These are phyloP conservation scores for Orbilia javanica DNA, from an alignment of 2,329 filamentous ascomycete species.

Conservation along the genomic window DNA sequence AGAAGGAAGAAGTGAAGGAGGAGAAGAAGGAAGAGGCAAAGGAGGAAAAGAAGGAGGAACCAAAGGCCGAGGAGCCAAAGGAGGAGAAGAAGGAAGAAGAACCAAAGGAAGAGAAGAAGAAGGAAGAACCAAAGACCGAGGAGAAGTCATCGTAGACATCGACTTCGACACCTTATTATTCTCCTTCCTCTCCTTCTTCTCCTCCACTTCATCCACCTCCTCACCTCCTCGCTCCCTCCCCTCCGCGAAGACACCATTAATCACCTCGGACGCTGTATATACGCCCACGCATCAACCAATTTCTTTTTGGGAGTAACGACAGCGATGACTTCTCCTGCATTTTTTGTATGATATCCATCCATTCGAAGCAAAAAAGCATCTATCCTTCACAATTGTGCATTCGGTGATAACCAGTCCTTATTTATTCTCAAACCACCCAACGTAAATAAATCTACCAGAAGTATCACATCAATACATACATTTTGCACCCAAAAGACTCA, in stretches of 20 bases:
- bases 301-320: neutral
- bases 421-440: no score
- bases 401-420: neutral
- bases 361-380: neutral
- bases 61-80: slow-evolving; percentile 37
- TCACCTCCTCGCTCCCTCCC: no score
- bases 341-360: neutral
- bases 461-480: neutral
- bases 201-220: no score
- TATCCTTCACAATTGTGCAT: no score
- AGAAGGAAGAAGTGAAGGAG: slow-evolving; percentile 15
- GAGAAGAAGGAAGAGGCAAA: slow-evolving; percentile 55
- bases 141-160: slow-evolving; percentile 26
- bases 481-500: neutral
- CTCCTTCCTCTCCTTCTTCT: no score
- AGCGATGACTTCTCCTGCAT: neutral
- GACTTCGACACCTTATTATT: neutral
- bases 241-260: neutral
- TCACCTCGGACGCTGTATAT: neutral
- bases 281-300: neutral
- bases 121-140: slow-evolving; percentile 34
- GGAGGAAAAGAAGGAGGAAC: slow-evolving; percentile 28
- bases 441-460: no score
- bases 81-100: slow-evolving; percentile 30
- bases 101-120: slow-evolving; percentile 33